Conservation (phyloP, 2,329 filamentous ascomycete genomes). For the Trichoderma lentiforme region DNA sequence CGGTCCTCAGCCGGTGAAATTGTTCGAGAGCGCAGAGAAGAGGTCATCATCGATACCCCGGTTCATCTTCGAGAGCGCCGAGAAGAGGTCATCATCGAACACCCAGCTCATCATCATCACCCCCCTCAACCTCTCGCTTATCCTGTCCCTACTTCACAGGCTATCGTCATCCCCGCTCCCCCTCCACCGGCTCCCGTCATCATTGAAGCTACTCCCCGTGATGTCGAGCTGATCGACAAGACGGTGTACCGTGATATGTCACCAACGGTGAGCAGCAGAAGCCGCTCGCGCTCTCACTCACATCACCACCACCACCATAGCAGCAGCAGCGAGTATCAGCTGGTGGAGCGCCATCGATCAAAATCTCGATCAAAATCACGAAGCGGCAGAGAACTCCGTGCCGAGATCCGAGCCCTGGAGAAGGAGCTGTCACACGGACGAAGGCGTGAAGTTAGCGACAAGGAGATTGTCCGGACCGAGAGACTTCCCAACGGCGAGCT, state of each 20-base stretch:
- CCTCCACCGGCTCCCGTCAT: slow-evolving; percentile 31
- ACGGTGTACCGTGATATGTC: slow-evolving; percentile 50
- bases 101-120: not conserved
- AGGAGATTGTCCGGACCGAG: slow-evolving; percentile 55
- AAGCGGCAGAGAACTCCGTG: slow-evolving; percentile 62
- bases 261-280: slow-evolving; percentile 40
- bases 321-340: slow-evolving; percentile 24
- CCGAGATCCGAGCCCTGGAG: slow-evolving; percentile 70
- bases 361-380: slow-evolving; percentile 43
- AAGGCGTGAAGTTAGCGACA: slow-evolving; percentile 39
- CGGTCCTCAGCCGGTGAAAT: slow-evolving; percentile 47
- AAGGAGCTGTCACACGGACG: slow-evolving; percentile 37
- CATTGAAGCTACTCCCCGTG: slow-evolving; percentile 33
- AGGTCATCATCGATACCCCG: slow-evolving; percentile 35
- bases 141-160: slow-evolving; percentile 16
- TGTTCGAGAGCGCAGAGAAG: slow-evolving; percentile 46
- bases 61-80: slow-evolving; percentile 39
- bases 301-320: slow-evolving; percentile 31
- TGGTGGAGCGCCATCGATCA: slow-evolving; percentile 39
- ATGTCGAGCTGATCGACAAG: slow-evolving; percentile 43
- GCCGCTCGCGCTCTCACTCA: slow-evolving; percentile 30
- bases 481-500: slow-evolving; percentile 58
- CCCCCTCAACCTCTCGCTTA: slow-evolving; percentile 26
- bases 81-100: slow-evolving; percentile 40
- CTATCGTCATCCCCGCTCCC: slow-evolving; percentile 26